Conservation (phyloP, 116 monocot species). For the Cymodocea nodosa region DNA sequence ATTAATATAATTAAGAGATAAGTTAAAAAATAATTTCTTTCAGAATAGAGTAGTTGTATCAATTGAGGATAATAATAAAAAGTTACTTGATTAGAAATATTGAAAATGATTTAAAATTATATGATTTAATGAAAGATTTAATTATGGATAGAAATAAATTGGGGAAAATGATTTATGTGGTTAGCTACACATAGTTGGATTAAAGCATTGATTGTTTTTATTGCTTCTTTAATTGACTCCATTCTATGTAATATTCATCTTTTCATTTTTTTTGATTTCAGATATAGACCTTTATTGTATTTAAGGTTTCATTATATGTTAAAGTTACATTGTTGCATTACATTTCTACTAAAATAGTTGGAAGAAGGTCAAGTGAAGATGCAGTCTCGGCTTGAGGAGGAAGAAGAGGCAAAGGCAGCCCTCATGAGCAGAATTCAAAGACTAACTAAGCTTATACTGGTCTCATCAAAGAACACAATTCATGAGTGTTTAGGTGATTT, state of each 20-base stretch:
- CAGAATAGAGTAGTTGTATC: too few relatives aligned
- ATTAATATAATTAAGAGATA: too few relatives aligned
- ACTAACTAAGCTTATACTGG: slow-evolving; percentile 92
- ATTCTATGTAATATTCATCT: not conserved
- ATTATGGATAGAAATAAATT: too few relatives aligned
- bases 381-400: slow-evolving; percentile 97
- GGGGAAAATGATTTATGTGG: too few relatives aligned
- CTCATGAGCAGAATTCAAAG: slow-evolving; percentile 98
- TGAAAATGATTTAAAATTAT: too few relatives aligned
- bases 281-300: not conserved
- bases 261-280: not conserved
- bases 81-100: too few relatives aligned
- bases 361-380: slow-evolving; percentile 99
- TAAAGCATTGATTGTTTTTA: too few relatives aligned
- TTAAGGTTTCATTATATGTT: not conserved
- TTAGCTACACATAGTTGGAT: too few relatives aligned
- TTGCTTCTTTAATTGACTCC: not conserved
- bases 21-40: too few relatives aligned
- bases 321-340: not conserved
- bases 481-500: slow-evolving; percentile 59
- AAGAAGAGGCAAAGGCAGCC: slow-evolving; percentile 99
- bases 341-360: slow-evolving; percentile 31
- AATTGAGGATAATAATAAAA: too few relatives aligned
- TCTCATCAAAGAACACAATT: slow-evolving; percentile 87
- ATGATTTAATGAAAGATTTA: too few relatives aligned